Conservation (phyloP, 371 early-diverging fungal genomes). For the Saksenaea vasiformis region DNA sequence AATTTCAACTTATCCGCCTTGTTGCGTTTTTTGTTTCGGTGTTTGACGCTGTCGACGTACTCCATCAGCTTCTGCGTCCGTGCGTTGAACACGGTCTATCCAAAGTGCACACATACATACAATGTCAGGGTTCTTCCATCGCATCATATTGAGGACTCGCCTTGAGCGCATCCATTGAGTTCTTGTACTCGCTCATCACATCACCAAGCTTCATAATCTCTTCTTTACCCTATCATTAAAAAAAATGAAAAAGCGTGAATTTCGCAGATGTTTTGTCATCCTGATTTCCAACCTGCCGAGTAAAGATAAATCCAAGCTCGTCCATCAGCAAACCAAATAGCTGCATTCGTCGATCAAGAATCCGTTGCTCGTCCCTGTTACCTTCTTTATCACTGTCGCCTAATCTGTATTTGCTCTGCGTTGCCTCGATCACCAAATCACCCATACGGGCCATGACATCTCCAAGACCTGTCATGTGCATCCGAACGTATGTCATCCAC, state of each 20-base stretch:
- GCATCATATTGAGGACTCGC: constrained; percentile 15
- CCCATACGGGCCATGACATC: constrained; percentile 55
- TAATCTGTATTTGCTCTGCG: constrained; percentile 61
- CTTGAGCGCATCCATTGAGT: constrained; percentile 58
- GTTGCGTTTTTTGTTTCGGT: constrained; percentile 49
- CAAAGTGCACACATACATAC: not conserved
- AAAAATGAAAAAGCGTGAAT: not conserved
- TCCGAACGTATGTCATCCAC: not conserved
- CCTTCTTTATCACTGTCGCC: constrained; percentile 53
- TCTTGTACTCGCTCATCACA: constrained; percentile 59
- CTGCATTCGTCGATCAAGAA: constrained; percentile 60
- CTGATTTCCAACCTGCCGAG: constrained; percentile 40
- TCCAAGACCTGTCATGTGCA: constrained; percentile 33
- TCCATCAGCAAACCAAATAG: constrained; percentile 61
- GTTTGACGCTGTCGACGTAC: constrained; percentile 55
- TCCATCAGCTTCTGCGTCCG: constrained; percentile 58
- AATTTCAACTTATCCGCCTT: constrained; percentile 48
- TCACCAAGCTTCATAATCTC: constrained; percentile 60
- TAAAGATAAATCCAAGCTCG: constrained; percentile 53
- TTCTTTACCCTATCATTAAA: constrained; percentile 35
- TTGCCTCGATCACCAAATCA: constrained; percentile 59
- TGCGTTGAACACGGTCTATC: constrained; percentile 54
- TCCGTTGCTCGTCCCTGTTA: constrained; percentile 49
- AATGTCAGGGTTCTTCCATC: not conserved
- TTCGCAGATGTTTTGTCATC: not conserved